Evolutionary conservation across 768 basidiomycete species (phyloP), one percentile per base, ranked within the genome.

Genomic region (Paxillus rubicundulus): DNA sequence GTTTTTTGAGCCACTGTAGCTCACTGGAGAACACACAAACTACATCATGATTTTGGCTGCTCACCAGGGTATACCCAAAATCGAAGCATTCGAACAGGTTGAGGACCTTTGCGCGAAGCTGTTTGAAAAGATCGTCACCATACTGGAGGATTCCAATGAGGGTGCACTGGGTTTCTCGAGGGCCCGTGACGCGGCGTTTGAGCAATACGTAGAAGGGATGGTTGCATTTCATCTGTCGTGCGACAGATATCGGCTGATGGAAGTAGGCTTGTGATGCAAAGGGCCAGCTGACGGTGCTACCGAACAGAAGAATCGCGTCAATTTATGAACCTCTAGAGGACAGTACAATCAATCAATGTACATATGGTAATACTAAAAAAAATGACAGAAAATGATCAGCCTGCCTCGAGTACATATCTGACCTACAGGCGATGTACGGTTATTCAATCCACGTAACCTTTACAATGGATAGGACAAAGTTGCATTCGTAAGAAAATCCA

Each of bases 21-120:
- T 63, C 5, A 61, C 47, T 0, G 67, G 63, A 17, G 74, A 73
- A 46, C 47, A 54, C 6, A 59, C 59, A 37, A 74, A 75, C 49
- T 64, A 54, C 16, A 55, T 72, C n/a, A 67, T 71, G 3, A 41
- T 66, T 9, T 41, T 70, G 2, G 71, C 73, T 1, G 49, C 49
- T 6, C 50, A 50, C 24, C 53, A 56, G 7, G 46, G 56, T 20
- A 40, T 44, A 0, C 55, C 64, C 0, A 73, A 73, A 47, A 32
- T 63, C 16, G 62, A 64, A 0, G 62, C 57, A 13, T 58, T 73
- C 2, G 37, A 52, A 2, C 27, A 28, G 7, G 49, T 72, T 3
- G 60, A 52, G 12, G 61, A 68, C 17, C 61, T 59, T 2, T 65
- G 62, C 2, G 59, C 53, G 0, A 38, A 59, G 5, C 52, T 57